phyloP scores from a whole-genome alignment of 148 eudicot genomes.

The Vaccinium vitisidaea region DNA sequence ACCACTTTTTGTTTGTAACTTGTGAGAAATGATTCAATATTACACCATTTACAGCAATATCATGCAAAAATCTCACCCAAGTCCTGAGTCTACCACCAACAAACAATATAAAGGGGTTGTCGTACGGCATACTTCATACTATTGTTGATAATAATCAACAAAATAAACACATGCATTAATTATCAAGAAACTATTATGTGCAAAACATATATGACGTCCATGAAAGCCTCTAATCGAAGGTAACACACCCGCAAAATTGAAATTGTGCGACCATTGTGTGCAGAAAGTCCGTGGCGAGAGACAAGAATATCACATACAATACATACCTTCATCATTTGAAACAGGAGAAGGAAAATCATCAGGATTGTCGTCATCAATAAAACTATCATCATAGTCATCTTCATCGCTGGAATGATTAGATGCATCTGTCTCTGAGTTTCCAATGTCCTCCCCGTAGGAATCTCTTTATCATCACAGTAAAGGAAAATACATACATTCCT shows the following conservation, averaged over 20 bases:
- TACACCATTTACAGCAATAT: not conserved
- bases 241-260: not conserved
- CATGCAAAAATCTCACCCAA: not conserved
- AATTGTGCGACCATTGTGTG: not conserved
- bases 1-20: not conserved
- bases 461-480: constrained; percentile 51
- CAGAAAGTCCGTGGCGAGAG: not conserved
- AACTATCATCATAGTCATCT: constrained; percentile 85
- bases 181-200: not conserved
- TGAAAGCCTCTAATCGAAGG: not conserved
- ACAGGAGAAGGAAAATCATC: constrained; percentile 42
- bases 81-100: not conserved
- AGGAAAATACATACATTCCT: constrained; percentile 28
- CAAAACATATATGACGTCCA: not conserved
- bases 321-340: constrained; percentile 46
- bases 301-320: not conserved
- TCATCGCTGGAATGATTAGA: constrained; percentile 47
- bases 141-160: not conserved
- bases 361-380: constrained; percentile 64
- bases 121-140: not conserved
- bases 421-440: constrained; percentile 45
- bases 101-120: not conserved
- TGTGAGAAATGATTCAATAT: not conserved
- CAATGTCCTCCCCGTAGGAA: constrained; percentile 84
- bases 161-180: not conserved